Conservation (phyloP, 23 red algal genomes). For the Gracilaria gracilis region DNA sequence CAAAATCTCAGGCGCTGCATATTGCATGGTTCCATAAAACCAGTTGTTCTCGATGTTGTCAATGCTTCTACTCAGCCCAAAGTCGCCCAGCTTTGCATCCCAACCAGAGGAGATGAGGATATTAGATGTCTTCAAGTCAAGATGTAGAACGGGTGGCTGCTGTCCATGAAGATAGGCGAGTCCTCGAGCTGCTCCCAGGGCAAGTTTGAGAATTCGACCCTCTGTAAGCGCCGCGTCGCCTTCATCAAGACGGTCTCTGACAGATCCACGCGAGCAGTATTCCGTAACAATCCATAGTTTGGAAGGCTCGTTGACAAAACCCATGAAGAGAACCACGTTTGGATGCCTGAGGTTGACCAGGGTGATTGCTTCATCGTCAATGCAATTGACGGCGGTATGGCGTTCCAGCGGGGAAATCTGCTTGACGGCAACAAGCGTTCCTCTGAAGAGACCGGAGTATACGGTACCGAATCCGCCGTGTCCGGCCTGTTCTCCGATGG, state of each 20-base stretch:
- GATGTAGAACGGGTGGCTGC: conserved; percentile 82
- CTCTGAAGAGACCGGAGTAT: conserved; percentile 79
- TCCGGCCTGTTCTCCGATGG: conserved; percentile 67
- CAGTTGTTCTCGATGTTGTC: conserved; percentile 75
- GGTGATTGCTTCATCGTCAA: conserved; percentile 67
- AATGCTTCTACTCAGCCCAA: conserved; percentile 76
- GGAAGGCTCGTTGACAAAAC: conserved; percentile 67
- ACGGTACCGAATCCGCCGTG: conserved; percentile 77
- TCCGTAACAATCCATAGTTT: conserved; percentile 76
- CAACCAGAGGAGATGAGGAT: conserved; percentile 81
- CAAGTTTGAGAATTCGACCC: conserved; percentile 58
- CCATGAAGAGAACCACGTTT: conserved; percentile 90
- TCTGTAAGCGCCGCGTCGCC: conserved; percentile 17
- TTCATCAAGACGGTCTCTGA: conserved; percentile 43
- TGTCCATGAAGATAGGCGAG: conserved; percentile 89
- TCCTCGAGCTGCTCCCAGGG: conserved; percentile 78
- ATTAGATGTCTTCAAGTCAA: conserved; percentile 90
- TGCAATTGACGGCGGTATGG: neutral
- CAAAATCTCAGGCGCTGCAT: conserved; percentile 87
- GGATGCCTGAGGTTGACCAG: conserved; percentile 78
- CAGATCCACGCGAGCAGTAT: conserved; percentile 64
- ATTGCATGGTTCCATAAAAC: conserved; percentile 85
- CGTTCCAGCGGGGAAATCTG: conserved; percentile 31
- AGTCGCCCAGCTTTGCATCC: conserved; percentile 86
- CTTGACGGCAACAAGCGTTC: conserved; percentile 89